Evolutionary conservation across 2,329 filamentous ascomycete genomes (phyloP).

Genomic region (Phaeosphaeria sp.): DNA sequence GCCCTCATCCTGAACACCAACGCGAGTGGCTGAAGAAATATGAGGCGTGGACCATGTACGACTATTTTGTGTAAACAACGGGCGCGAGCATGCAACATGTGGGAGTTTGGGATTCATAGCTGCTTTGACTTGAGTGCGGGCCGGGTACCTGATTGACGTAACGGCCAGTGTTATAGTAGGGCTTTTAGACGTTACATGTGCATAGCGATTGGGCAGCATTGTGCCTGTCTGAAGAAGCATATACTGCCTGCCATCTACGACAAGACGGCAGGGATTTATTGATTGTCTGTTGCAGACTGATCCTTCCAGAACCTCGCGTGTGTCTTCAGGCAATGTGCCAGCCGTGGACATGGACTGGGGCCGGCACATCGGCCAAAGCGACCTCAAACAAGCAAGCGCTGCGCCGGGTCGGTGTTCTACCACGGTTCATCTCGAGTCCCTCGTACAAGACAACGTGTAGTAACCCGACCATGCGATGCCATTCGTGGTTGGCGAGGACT

Average conservation of each 20-base stretch:
- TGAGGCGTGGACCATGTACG: constrained; percentile 30
- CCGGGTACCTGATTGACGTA: constrained; percentile 11
- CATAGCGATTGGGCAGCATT: constrained; percentile 15
- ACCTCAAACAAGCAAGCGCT: not conserved
- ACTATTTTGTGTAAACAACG: constrained; percentile 33
- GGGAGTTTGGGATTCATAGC: constrained; percentile 24
- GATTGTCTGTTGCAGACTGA: not conserved
- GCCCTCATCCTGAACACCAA: constrained; percentile 92
- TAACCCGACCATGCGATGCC: not conserved
- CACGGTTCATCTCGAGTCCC: not conserved
- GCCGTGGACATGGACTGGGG: not conserved
- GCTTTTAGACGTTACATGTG: constrained; percentile 6
- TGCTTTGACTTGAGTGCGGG: constrained; percentile 6
- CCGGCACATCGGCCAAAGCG: constrained; percentile 4
- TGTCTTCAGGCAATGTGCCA: not conserved
- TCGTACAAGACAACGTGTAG: not conserved
- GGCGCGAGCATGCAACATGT: constrained; percentile 27
- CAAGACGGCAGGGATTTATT: not conserved
- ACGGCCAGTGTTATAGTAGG: constrained; percentile 4
- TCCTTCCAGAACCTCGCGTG: not conserved
- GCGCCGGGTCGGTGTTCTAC: not conserved
- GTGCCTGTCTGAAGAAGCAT: not conserved
- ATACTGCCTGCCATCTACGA: not conserved
- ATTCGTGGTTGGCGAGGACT: constrained; percentile 3
- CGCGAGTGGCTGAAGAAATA: constrained; percentile 61